These are phyloP conservation scores for Solioccasus polychromus DNA, from an alignment of 768 basidiomycete genomes.

Conservation along the genomic window DNA sequence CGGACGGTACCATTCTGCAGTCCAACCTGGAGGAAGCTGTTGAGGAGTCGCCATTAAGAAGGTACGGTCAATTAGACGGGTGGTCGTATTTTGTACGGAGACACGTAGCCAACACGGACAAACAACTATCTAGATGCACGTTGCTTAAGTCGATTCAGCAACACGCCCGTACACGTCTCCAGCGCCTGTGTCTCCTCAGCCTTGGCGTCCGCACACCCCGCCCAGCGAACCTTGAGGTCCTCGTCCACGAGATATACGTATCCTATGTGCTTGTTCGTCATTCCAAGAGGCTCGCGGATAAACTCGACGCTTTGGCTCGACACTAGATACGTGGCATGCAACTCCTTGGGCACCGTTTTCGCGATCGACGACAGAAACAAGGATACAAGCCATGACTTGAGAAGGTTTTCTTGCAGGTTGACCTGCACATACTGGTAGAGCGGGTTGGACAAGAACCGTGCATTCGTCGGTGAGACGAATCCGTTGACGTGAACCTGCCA, in stretches of 20 bases:
- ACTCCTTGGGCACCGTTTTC: conserved; percentile 54
- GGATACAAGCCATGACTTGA: conserved; percentile 88
- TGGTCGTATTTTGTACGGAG: conserved; percentile 14
- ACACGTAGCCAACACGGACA: conserved; percentile 29
- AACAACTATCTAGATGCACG: conserved; percentile 19
- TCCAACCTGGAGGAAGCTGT: conserved; percentile 89
- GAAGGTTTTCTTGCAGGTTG: conserved; percentile 91
- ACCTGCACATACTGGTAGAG: conserved; percentile 77
- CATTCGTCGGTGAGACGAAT: conserved; percentile 59
- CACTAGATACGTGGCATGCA: conserved; percentile 73
- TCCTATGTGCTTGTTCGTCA: conserved; percentile 87
- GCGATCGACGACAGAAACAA: conserved; percentile 79
- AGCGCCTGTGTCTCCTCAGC: conserved; percentile 67
- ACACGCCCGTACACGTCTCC: conserved; percentile 64
- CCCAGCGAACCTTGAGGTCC: conserved; percentile 86
- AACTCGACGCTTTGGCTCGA: conserved; percentile 86
- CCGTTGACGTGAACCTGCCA: conserved; percentile 73
- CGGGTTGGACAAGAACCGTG: conserved; percentile 50
- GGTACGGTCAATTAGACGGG: background rate
- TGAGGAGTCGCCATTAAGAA: conserved; percentile 47
- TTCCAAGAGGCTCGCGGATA: conserved; percentile 77
- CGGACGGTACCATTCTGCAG: conserved; percentile 76
- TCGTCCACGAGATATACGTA: conserved; percentile 91
- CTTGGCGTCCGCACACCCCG: conserved; percentile 82
- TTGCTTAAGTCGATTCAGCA: conserved; percentile 57